Evolutionary conservation across 768 basidiomycete species (phyloP).

Genomic region (Lentinula raphanica): DNA sequence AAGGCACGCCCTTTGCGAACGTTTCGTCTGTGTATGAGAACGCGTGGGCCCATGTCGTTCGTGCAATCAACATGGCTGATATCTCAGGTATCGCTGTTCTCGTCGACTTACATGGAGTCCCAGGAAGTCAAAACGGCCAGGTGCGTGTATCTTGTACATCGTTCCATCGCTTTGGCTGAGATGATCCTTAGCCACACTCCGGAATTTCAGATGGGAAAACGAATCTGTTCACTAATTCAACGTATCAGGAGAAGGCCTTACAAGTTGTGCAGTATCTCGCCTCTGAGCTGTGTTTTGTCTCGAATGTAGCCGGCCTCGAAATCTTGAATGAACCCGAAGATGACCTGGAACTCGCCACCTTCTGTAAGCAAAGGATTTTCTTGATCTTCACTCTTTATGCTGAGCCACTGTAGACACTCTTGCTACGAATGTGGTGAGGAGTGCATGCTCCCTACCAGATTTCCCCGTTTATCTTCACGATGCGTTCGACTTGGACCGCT

Average conservation of each 20-base stretch:
- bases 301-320: slow-evolving; percentile 58
- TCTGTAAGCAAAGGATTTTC: slow-evolving; percentile 40
- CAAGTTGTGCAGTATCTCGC: slow-evolving; percentile 44
- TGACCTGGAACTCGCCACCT: slow-evolving; percentile 37
- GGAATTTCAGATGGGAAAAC: slow-evolving; percentile 53
- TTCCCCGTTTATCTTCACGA: slow-evolving; percentile 68
- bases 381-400: slow-evolving; percentile 35
- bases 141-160: slow-evolving; percentile 9
- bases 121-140: slow-evolving; percentile 72
- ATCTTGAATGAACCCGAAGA: slow-evolving; percentile 57
- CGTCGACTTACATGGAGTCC: slow-evolving; percentile 67
- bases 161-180: not conserved
- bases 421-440: slow-evolving; percentile 36
- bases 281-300: slow-evolving; percentile 33
- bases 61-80: slow-evolving; percentile 59
- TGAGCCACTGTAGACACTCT: slow-evolving; percentile 18
- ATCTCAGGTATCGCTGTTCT: slow-evolving; percentile 44
- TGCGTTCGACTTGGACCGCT: slow-evolving; percentile 54
- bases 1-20: slow-evolving; percentile 61
- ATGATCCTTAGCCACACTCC: slow-evolving; percentile 38
- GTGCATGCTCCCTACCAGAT: slow-evolving; percentile 2
- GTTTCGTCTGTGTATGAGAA: slow-evolving; percentile 50
- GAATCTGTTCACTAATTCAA: slow-evolving; percentile 39
- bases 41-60: slow-evolving; percentile 61
- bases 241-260: slow-evolving; percentile 48